phyloP scores from a whole-genome alignment of 2,329 filamentous ascomycete species.

The Fusarium staphyleae region DNA sequence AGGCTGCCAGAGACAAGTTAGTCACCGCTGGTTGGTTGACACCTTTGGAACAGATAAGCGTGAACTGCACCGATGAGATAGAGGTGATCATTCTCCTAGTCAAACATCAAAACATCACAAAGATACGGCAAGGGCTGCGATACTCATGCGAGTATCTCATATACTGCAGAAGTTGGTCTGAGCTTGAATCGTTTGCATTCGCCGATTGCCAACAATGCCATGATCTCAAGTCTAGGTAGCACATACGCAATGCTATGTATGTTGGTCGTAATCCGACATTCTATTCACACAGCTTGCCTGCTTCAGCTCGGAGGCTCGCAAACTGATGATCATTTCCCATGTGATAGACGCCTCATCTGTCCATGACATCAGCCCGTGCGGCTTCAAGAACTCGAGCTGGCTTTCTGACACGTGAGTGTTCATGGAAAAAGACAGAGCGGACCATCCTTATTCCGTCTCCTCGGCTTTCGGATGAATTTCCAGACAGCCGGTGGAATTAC shows the following conservation, averaged over 20 bases:
- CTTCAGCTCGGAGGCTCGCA: background rate
- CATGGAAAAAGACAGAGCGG: constrained; percentile 5
- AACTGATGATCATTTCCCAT: constrained; percentile 29
- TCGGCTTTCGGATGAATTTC: background rate
- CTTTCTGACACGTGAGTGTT: constrained; percentile 30
- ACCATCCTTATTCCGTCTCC: constrained; percentile 8
- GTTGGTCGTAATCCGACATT: background rate
- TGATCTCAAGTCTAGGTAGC: too few relatives aligned
- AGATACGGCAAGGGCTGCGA: constrained; percentile 27
- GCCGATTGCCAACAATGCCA: background rate
- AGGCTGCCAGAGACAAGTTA: constrained; percentile 8
- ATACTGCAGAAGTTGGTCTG: background rate
- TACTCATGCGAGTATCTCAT: constrained; percentile 1
- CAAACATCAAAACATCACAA: constrained; percentile 23
- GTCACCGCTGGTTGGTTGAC: constrained; percentile 19
- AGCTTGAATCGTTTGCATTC: background rate
- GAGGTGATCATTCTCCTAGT: background rate
- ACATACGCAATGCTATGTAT: too few relatives aligned
- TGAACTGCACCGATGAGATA: background rate
- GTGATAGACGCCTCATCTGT: constrained; percentile 12
- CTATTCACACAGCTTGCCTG: background rate
- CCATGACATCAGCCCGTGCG: constrained; percentile 35
- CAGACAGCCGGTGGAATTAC: too few relatives aligned
- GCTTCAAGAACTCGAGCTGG: background rate
- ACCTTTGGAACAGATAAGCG: background rate